A percentile compares a stretch with the other conserved stretches of the same genome.
These are phyloP conservation scores for Syncephalastrum contaminatum DNA, from an alignment of 371 early-diverging fungal species.

Conservation along the genomic window DNA sequence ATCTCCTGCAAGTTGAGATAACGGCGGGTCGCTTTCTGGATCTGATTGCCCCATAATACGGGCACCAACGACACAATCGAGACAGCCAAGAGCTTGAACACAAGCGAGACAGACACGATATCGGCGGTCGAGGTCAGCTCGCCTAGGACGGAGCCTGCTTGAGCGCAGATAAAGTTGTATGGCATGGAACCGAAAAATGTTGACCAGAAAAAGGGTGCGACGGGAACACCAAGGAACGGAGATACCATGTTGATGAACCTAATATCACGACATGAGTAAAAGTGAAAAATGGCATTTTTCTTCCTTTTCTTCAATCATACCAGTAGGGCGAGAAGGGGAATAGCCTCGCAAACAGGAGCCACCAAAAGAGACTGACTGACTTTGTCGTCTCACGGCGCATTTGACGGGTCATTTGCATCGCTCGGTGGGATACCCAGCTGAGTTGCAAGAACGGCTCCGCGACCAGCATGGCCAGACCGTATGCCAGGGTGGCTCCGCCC, in stretches of 20 bases:
- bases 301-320: slow-evolving; percentile 9
- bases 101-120: slow-evolving; percentile 36
- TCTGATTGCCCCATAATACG: slow-evolving; percentile 44
- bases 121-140: slow-evolving; percentile 50
- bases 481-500: slow-evolving; percentile 45
- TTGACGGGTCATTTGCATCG: slow-evolving; percentile 30
- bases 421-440: slow-evolving; percentile 36
- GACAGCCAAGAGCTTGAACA: slow-evolving; percentile 42
- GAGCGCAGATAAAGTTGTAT: slow-evolving; percentile 48
- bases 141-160: slow-evolving; percentile 48
- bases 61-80: slow-evolving; percentile 46
- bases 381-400: slow-evolving; percentile 24
- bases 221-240: slow-evolving; percentile 43
- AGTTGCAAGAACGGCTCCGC: slow-evolving; percentile 48
- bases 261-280: neutral
- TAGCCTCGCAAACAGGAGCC: slow-evolving; percentile 44
- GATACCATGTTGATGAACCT: slow-evolving; percentile 50
- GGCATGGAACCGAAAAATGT: slow-evolving; percentile 49
- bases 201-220: slow-evolving; percentile 48
- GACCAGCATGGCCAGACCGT: slow-evolving; percentile 36
- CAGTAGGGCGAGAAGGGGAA: slow-evolving; percentile 56
- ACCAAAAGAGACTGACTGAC: slow-evolving; percentile 44
- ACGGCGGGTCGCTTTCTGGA: slow-evolving; percentile 25
- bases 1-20: slow-evolving; percentile 12
- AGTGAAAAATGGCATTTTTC: neutral